Conservation (phyloP, 1,139 yeast genomes). For the Geotrichum candidum region DNA sequence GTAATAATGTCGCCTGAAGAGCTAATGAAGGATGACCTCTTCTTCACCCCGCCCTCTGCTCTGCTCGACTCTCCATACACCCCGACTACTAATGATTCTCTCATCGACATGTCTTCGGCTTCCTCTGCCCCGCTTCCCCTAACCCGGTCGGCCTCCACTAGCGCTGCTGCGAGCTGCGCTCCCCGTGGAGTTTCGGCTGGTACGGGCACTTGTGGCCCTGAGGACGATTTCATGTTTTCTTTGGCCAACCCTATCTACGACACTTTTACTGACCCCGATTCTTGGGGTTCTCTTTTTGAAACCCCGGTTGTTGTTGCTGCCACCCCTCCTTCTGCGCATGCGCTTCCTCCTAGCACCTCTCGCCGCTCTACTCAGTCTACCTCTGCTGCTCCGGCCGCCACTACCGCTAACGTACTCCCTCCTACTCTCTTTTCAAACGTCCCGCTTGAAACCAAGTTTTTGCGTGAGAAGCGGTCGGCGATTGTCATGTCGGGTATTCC, state of each 20-base stretch:
- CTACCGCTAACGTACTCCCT: neutral
- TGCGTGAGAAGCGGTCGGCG: slow-evolving; percentile 21
- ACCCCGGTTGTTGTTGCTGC: neutral
- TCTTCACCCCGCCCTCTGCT: neutral
- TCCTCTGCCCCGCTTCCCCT: neutral
- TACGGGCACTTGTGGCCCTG: neutral
- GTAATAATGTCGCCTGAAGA: neutral
- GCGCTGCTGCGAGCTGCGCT: neutral
- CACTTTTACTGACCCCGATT: neutral
- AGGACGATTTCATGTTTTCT: neutral
- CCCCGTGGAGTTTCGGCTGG: neutral
- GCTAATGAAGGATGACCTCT: neutral
- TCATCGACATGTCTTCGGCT: neutral
- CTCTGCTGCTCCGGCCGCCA: neutral
- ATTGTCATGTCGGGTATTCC: slow-evolving; percentile 15
- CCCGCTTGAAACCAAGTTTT: slow-evolving; percentile 14
- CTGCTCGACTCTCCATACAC: neutral
- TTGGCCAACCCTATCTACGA: neutral
- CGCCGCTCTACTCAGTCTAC: neutral
- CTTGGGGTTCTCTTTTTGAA: neutral
- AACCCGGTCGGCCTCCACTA: neutral
- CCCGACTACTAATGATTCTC: neutral
- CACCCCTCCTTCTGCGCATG: neutral
- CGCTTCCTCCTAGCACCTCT: neutral
- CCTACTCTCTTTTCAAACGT: neutral